These are phyloP conservation scores for Sugiyamaella floridensis DNA, from an alignment of 805 yeast species.

Conservation along the genomic window DNA sequence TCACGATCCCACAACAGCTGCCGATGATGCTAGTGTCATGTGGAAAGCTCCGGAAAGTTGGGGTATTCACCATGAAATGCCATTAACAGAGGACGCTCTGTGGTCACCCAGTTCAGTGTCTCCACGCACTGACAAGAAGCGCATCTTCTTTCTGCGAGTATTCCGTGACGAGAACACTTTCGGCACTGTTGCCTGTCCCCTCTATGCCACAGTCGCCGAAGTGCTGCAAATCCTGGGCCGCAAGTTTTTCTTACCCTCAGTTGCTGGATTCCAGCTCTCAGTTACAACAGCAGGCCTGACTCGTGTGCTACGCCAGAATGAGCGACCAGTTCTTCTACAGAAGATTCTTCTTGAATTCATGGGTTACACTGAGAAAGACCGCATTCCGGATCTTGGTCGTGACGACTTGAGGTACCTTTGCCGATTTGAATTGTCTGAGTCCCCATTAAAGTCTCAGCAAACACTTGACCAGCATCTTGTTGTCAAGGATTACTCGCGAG, in stretches of 20 bases:
- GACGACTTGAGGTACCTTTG: conserved; percentile 78
- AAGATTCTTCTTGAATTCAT: conserved; percentile 61
- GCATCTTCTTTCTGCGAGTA: conserved; percentile 47
- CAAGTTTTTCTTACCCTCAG: conserved; percentile 65
- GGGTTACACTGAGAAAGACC: conserved; percentile 76
- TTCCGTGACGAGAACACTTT: conserved; percentile 80
- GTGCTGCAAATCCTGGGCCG: conserved; percentile 63
- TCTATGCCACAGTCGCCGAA: conserved; percentile 71
- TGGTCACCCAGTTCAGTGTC: neutral
- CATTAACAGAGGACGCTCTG: conserved; percentile 7
- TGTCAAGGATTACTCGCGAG: conserved; percentile 43
- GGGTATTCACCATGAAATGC: conserved; percentile 15
- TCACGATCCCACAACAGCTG: conserved; percentile 3
- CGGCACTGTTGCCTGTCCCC: conserved; percentile 72
- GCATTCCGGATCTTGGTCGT: conserved; percentile 68
- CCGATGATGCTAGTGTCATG: neutral
- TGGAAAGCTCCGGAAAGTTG: conserved; percentile 27
- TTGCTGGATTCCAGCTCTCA: conserved; percentile 68
- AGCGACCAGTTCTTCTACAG: conserved; percentile 73
- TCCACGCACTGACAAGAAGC: conserved; percentile 6
- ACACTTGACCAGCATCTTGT: neutral
- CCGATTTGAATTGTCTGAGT: conserved; percentile 66
- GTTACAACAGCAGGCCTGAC: conserved; percentile 69
- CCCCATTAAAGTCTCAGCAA: conserved; percentile 43
- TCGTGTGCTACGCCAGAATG: conserved; percentile 63